A percentile compares a stretch with the other conserved stretches of the same genome.
phyloP scores from a whole-genome alignment of 2,329 filamentous ascomycete genomes.

The Fusarium aywerte region DNA sequence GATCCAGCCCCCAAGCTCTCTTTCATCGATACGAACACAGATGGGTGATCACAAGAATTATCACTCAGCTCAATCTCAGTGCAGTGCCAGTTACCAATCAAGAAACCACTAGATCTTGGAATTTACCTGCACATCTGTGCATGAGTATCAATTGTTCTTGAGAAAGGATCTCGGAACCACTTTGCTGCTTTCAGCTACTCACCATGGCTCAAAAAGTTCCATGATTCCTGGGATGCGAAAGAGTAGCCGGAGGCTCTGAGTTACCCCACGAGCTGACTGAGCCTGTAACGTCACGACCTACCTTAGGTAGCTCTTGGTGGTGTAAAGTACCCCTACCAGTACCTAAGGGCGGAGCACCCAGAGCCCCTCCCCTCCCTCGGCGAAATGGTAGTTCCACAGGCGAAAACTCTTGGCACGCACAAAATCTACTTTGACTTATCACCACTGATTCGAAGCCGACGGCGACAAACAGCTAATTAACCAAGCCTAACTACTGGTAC shows the following conservation, averaged over 20 bases:
- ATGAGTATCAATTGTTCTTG: neutral
- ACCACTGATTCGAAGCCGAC: constrained; percentile 50
- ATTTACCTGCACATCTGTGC: neutral
- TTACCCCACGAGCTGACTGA: constrained; percentile 38
- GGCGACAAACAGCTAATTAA: constrained; percentile 52
- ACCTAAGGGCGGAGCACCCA: constrained; percentile 31
- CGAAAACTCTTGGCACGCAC: constrained; percentile 60
- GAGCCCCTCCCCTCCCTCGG: constrained; percentile 44
- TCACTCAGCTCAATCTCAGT: too few relatives aligned
- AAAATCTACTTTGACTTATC: constrained; percentile 55
- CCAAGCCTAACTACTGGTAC: constrained; percentile 51
- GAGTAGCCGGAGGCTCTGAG: neutral
- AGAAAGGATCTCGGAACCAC: too few relatives aligned
- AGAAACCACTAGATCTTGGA: neutral
- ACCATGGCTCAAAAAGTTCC: neutral
- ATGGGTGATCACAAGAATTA: too few relatives aligned
- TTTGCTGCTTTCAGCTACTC: neutral
- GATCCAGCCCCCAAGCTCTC: neutral
- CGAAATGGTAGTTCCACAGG: constrained; percentile 54
- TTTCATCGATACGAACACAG: neutral
- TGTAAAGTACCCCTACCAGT: constrained; percentile 7
- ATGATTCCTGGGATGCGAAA: neutral
- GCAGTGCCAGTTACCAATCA: neutral
- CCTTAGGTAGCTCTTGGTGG: neutral
- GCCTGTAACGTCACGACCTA: constrained; percentile 32